Percentiles rank a stretch among this genome's conserved stretches.
These are phyloP conservation scores for Juglanconis oblonga DNA, from an alignment of 2,329 filamentous ascomycete species.

Conservation along the genomic window DNA sequence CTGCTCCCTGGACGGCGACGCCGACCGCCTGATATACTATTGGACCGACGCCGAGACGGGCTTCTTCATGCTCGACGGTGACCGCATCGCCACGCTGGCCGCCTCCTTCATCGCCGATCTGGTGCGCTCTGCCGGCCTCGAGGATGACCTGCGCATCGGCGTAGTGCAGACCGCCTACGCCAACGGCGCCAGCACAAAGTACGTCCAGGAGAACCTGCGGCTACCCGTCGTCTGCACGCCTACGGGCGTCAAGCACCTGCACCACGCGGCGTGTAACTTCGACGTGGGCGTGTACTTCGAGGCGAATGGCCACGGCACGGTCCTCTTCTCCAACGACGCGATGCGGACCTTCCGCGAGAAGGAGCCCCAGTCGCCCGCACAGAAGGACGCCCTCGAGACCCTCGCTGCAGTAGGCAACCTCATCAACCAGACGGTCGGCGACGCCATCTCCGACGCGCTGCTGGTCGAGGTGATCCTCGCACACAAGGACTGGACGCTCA, in stretches of 20 bases:
- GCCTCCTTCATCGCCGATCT: conserved; percentile 93
- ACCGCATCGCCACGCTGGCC: conserved; percentile 91
- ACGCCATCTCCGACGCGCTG: conserved; percentile 92
- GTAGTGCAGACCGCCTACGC: conserved; percentile 98
- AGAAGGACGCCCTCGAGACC: conserved; percentile 84
- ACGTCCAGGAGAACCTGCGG: conserved; percentile 82
- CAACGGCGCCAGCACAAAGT: conserved; percentile 91
- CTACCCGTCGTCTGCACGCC: conserved; percentile 90
- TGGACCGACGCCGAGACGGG: conserved; percentile 77
- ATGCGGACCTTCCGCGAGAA: conserved; percentile 74
- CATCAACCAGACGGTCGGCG: conserved; percentile 97
- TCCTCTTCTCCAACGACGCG: conserved; percentile 87
- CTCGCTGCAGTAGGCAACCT: conserved; percentile 81
- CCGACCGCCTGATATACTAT: conserved; percentile 94
- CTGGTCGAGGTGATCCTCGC: conserved; percentile 95
- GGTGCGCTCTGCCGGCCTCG: conserved; percentile 73
- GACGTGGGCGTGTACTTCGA: conserved; percentile 98
- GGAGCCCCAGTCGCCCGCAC: conserved; percentile 84
- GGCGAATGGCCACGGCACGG: conserved; percentile 95
- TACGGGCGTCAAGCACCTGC: conserved; percentile 95
- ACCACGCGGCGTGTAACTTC: conserved; percentile 92
- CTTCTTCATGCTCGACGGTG: conserved; percentile 92
- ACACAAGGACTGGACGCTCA: conserved; percentile 86
- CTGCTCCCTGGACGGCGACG: conserved; percentile 92
- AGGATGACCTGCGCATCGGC: conserved; percentile 80